Conservation (phyloP, 2,329 filamentous ascomycete genomes). For the Pseudogymnoascus sp. region DNA sequence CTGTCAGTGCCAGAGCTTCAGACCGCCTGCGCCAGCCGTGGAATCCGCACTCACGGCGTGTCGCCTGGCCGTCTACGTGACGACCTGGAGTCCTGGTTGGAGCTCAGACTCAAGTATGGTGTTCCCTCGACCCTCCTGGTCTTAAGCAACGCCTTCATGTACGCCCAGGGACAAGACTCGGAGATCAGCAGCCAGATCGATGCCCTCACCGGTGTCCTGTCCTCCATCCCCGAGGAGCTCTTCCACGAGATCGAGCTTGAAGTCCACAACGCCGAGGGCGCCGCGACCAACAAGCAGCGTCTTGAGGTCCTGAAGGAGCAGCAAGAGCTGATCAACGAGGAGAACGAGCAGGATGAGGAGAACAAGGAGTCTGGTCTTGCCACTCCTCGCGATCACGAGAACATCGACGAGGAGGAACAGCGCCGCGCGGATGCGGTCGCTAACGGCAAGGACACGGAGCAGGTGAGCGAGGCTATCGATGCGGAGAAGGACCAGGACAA, state of each 20-base stretch:
- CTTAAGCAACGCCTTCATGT: conserved; percentile 95
- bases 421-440: conserved; percentile 45
- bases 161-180: conserved; percentile 71
- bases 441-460: conserved; percentile 35
- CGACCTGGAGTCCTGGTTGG: conserved; percentile 88
- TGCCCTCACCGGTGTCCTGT: conserved; percentile 82
- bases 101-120: conserved; percentile 83
- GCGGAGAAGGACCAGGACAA: conserved; percentile 41
- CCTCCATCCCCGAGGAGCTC: conserved; percentile 90
- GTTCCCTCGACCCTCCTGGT: conserved; percentile 96
- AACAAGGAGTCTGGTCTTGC: conserved; percentile 66
- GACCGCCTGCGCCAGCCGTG: conserved; percentile 82
- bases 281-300: conserved; percentile 96
- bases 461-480: conserved; percentile 45
- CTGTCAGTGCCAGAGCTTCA: conserved; percentile 91
- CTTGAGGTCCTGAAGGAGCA: conserved; percentile 98
- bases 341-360: conserved; percentile 83
- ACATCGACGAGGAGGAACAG: conserved; percentile 93
- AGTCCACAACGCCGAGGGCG: conserved; percentile 92
- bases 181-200: conserved; percentile 88
- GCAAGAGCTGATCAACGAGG: conserved; percentile 94
- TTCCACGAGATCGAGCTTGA: conserved; percentile 99
- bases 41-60: conserved; percentile 85
- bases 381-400: conserved; percentile 73
- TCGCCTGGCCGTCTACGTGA: conserved; percentile 81